These are phyloP conservation scores for Laetiporus sulphureus DNA, from an alignment of 1,284 basidiomycete species.

Conservation along the genomic window DNA sequence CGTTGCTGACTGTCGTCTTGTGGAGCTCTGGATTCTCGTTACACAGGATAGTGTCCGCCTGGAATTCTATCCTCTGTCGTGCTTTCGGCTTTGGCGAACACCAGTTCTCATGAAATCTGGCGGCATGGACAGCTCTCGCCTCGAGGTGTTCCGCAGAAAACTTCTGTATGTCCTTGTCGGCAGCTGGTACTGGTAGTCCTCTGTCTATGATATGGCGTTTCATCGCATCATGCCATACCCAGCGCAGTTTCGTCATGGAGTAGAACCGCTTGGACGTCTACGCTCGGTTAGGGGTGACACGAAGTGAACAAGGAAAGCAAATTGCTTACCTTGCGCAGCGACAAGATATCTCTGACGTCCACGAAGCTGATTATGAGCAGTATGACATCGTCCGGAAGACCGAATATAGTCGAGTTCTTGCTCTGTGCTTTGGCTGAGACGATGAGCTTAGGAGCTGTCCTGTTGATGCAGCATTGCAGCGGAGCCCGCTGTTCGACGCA, in stretches of 20 bases:
- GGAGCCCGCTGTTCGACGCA: not conserved
- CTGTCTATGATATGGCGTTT: conserved; percentile 28
- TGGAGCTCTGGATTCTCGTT: conserved; percentile 10
- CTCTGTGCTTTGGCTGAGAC: not conserved
- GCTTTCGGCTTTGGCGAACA: conserved; percentile 23
- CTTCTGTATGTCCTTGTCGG: conserved; percentile 20
- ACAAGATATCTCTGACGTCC: conserved; percentile 28
- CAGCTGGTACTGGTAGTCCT: conserved; percentile 28
- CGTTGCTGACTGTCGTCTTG: conserved; percentile 21
- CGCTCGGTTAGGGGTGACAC: not conserved
- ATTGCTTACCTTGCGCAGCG: conserved; percentile 26
- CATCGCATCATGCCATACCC: conserved; percentile 33
- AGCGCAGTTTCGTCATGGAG: conserved; percentile 28
- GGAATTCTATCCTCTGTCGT: conserved; percentile 22
- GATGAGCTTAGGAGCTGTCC: not conserved
- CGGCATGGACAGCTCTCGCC: conserved; percentile 29
- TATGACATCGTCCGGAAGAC: conserved; percentile 30
- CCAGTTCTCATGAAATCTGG: conserved; percentile 32
- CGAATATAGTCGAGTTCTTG: not conserved
- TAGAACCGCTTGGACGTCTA: conserved; percentile 29
- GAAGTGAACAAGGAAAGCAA: conserved; percentile 1
- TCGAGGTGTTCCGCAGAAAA: conserved; percentile 30
- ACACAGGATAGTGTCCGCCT: conserved; percentile 11
- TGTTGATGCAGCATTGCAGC: not conserved
- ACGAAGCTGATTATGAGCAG: conserved; percentile 29